These are phyloP conservation scores for Myxozyma nipponensis DNA, from an alignment of 805 yeast genomes.

Conservation along the genomic window DNA sequence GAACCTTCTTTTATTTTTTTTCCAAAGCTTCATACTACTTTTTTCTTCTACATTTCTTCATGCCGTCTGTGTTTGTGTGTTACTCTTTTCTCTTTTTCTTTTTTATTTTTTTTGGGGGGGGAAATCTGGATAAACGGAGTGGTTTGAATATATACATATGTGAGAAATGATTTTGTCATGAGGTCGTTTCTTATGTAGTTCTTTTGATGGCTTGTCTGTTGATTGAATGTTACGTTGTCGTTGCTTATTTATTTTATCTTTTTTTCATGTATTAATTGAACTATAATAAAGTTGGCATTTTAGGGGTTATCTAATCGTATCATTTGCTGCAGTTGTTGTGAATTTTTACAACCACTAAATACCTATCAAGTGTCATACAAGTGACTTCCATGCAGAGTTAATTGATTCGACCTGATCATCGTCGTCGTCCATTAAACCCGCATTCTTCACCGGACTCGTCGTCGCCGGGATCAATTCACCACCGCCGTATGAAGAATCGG, in stretches of 20 bases:
- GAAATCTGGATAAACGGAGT: background rate
- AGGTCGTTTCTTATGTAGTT: background rate
- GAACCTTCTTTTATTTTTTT: background rate
- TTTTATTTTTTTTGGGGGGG: background rate
- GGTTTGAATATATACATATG: background rate
- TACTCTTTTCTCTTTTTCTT: background rate
- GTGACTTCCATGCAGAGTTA: conserved; percentile 18
- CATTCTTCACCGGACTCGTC: background rate
- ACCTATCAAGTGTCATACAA: conserved; percentile 2
- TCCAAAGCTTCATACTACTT: no score
- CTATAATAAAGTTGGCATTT: background rate
- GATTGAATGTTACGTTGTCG: background rate
- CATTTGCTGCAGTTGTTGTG: no score
- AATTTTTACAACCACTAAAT: no score
- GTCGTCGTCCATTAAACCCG: conserved; percentile 9
- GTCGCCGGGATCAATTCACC: background rate
- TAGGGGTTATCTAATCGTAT: background rate
- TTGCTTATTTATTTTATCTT: background rate
- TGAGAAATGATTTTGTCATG: no score
- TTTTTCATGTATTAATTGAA: background rate
- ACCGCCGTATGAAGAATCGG: conserved; percentile 1
- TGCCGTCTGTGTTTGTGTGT: background rate
- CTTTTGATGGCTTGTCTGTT: background rate
- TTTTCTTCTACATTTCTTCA: no score
- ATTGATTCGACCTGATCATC: conserved; percentile 5